Base-by-base conservation (phyloP, 371 early-diverging fungal genomes). In the Phascolomyces articulosus region DNA sequence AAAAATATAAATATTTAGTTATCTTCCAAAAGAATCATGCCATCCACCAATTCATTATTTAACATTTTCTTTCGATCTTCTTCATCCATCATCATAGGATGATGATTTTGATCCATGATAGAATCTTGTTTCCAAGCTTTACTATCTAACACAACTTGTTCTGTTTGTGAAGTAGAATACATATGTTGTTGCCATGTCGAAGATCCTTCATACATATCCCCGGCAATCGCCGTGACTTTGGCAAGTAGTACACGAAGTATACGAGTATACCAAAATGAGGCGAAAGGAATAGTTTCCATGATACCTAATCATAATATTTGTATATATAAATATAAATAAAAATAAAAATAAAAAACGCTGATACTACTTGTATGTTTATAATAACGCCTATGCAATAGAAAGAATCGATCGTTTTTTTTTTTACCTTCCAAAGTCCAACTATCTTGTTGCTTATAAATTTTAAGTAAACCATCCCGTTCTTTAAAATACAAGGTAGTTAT, bases 341-440 rank as follows among this genome's bases (percentile, higher is more conserved):
- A 27, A 20, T 40, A 21, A 55, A 7, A 51, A 40, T 26, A 31
- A 24, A 41, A 54, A 31, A 54, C 10, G 51, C 21, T 24, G n/a
- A 49, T 38, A 23, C 4, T 28, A 3, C 13, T 53, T 10, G 27
- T 15, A 20, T 34, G 34, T 34, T 34, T n/a, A n/a, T n/a, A n/a
- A n/a, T n/a, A n/a, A n/a, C n/a, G n/a, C n/a, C n/a, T n/a, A n/a
- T n/a, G n/a, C n/a, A n/a, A n/a, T n/a, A n/a, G n/a, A 34, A 34
- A 11, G 11, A 9, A 34, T 6, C 34, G 6, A 31, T 34, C 11
- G 0, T 34, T 34, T 34, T 34, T 0, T 58, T 38, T 20, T 3
- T 21, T 66, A 80, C 80, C 88, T 69, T 86, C 88, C 26, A 87
- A 61, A 8, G 86, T 86, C 88, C 88, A 87, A 16, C 81, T 85